A percentile compares a stretch with the other conserved stretches of the same genome.
Conservation (phyloP, 1,139 yeast genomes). For the Diutina sp. region DNA sequence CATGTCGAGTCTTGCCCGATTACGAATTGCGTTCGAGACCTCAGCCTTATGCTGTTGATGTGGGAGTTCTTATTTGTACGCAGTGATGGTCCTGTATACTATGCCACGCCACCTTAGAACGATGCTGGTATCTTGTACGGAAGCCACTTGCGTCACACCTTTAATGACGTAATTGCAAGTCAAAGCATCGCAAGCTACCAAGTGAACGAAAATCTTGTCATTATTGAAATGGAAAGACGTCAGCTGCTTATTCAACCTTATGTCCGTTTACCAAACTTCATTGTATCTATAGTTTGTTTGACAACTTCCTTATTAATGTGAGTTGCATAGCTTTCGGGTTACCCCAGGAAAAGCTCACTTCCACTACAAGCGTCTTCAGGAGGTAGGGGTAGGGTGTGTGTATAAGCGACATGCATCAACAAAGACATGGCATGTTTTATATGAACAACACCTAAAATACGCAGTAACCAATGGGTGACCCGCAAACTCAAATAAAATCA, state of each 20-base stretch:
- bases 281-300: not conserved
- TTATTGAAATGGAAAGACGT: too few species aligned
- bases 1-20: not conserved
- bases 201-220: not conserved
- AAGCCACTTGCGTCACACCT: not conserved
- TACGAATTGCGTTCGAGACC: too few species aligned
- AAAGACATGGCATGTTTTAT: not conserved
- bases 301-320: not conserved
- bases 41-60: too few species aligned
- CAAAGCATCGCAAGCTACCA: not conserved
- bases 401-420: not conserved
- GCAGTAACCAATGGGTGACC: not conserved
- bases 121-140: not conserved
- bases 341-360: not conserved
- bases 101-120: not conserved
- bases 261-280: too few species aligned
- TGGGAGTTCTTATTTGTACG: not conserved
- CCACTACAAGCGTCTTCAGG: not conserved
- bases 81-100: not conserved
- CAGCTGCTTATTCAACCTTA: too few species aligned
- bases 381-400: not conserved
- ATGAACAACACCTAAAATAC: not conserved
- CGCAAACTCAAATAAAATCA: not conserved
- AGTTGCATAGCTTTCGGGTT: not conserved
- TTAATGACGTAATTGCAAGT: not conserved